Percentiles rank a stretch among this genome's conserved stretches.
These are phyloP conservation scores for Aspergillus amoenus DNA, from an alignment of 2,329 filamentous ascomycete species.

Conservation along the genomic window DNA sequence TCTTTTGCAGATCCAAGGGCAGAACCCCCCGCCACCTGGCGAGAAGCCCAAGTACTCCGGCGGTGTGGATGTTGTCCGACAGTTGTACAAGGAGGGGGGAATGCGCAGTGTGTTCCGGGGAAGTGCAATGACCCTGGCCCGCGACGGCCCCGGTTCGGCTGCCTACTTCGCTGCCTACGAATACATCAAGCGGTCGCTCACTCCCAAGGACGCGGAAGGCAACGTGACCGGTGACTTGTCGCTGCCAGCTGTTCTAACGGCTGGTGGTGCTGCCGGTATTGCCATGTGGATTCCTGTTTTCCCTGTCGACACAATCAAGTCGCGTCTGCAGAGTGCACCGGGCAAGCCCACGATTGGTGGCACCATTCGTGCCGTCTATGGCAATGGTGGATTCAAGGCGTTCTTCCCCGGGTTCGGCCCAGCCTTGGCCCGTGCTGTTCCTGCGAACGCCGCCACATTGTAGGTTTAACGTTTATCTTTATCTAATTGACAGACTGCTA, in stretches of 20 bases:
- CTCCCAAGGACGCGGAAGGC: conserved; percentile 75
- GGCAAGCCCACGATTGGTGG: conserved; percentile 77
- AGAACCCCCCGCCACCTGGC: conserved; percentile 45
- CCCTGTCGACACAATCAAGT: conserved; percentile 96
- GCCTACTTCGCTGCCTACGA: conserved; percentile 98
- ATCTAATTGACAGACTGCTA: not conserved
- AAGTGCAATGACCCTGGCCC: conserved; percentile 82
- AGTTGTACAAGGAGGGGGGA: conserved; percentile 89
- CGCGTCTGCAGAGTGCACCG: conserved; percentile 84
- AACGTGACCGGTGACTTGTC: conserved; percentile 75
- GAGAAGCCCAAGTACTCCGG: conserved; percentile 91
- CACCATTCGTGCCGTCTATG: conserved; percentile 80
- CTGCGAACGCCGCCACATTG: conserved; percentile 95
- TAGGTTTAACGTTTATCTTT: conserved; percentile 27
- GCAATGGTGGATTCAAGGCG: conserved; percentile 76
- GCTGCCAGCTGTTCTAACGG: conserved; percentile 76
- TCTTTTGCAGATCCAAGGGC: conserved; percentile 71
- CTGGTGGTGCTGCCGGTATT: conserved; percentile 86
- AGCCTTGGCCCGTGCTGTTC: conserved; percentile 86
- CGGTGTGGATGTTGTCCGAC: conserved; percentile 84
- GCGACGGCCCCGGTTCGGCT: conserved; percentile 88
- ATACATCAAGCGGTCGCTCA: conserved; percentile 84
- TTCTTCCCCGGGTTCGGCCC: conserved; percentile 98
- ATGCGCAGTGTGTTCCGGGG: conserved; percentile 91
- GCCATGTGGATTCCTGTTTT: conserved; percentile 99